These are phyloP conservation scores for Pulveroboletus sp. DNA, from an alignment of 768 basidiomycete genomes.

Conservation along the genomic window DNA sequence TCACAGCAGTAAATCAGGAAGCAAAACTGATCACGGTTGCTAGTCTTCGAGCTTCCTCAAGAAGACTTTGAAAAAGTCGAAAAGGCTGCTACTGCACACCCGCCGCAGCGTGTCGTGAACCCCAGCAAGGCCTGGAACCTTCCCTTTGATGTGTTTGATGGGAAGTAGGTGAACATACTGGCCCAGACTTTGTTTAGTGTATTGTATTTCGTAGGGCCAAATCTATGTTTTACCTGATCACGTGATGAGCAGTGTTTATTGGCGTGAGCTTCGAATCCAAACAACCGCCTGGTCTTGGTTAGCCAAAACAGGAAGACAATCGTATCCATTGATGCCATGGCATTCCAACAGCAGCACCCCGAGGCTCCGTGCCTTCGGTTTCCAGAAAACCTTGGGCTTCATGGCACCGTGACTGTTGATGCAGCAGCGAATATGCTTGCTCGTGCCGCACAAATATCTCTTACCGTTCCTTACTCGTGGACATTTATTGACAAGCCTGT, in stretches of 20 bases:
- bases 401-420: conserved; percentile 55
- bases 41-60: conserved; percentile 35
- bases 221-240: neutral
- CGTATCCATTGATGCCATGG: conserved; percentile 13
- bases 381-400: conserved; percentile 61
- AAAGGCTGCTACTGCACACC: conserved; percentile 42
- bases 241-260: conserved; percentile 19
- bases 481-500: conserved; percentile 74
- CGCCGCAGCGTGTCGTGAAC: conserved; percentile 53
- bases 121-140: conserved; percentile 62
- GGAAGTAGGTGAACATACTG: conserved; percentile 20
- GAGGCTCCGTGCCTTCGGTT: conserved; percentile 70
- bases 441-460: conserved; percentile 56
- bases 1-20: neutral
- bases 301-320: conserved; percentile 15
- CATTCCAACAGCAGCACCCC: conserved; percentile 46
- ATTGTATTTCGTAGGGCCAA: no score
- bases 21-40: neutral
- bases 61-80: conserved; percentile 43
- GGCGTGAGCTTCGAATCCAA: conserved; percentile 28
- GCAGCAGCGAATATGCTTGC: conserved; percentile 57
- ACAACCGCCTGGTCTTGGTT: conserved; percentile 19
- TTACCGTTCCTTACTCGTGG: conserved; percentile 64
- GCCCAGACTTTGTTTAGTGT: neutral
- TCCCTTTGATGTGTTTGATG: conserved; percentile 62